Base-by-base conservation (phyloP, 306 rosid species). In the Quercus engelmannii region DNA sequence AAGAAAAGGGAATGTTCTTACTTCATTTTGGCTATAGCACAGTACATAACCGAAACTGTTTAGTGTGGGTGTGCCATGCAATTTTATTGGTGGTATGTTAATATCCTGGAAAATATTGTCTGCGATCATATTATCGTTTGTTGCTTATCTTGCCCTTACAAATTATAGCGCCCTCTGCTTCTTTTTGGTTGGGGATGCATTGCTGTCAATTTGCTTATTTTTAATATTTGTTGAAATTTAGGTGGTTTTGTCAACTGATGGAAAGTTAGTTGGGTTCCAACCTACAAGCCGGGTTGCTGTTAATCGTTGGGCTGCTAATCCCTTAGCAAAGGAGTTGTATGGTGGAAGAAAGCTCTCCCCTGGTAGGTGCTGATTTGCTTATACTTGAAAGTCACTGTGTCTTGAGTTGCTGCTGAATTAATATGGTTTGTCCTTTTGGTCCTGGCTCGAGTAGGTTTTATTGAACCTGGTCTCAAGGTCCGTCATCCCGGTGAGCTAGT, bases 201-300 rank as follows among this genome's bases (percentile, higher is more conserved):
- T 5, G 20, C 35, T 62, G 14, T 30, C 51, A 19, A 68, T 28
- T 69, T 72, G 76, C 30, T 76, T 58, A 4, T 62, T 46, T 59
- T 30, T 28, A 28, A 30, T 28, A 23, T 73, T 82, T 65, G 72
- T 71, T n/a, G 56, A 73, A 85, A 84, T 55, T 35, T 71, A 92
- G 99, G 99, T 92, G 74, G 99, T 92, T 80, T 81, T 91, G 88
- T 87, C 94, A 5, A 62, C 78, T 1, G 89, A 89, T 69, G 97
- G 93, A 54, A 87, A 79, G 79, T 83, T 94, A 64, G 83, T 92
- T 46, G 99, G 97, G 77, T 92, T 92, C 86, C 97, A 94, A 83
- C 99, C 99, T 35, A 76, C 87, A 77, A 92, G 98, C 81, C 87
- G 93, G 68, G 97, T 93, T 74, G 99, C 95, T 10, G 97, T 92